Percentiles rank a stretch among this genome's conserved stretches.
These are phyloP conservation scores for Pseudoneurospora amorphoporcata DNA, from an alignment of 495 filamentous ascomycete genomes.

Conservation along the genomic window DNA sequence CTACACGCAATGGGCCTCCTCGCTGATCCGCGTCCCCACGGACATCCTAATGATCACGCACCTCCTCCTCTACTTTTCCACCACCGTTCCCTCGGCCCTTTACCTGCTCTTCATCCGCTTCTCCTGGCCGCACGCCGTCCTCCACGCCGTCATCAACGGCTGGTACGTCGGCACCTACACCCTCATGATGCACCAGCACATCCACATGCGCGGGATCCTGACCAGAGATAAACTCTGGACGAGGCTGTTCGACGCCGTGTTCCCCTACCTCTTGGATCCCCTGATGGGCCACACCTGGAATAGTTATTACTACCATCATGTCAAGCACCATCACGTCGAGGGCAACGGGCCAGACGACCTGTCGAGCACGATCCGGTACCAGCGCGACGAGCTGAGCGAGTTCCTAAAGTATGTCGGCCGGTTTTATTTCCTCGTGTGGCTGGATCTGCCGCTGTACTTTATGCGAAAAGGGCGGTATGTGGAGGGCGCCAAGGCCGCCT, in stretches of 20 bases:
- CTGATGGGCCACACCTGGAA: constrained; percentile 78
- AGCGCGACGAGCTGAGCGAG: constrained; percentile 53
- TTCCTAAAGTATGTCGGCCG: constrained; percentile 61
- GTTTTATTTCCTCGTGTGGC: constrained; percentile 62
- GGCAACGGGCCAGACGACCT: constrained; percentile 69
- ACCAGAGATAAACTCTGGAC: constrained; percentile 32
- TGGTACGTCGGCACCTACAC: constrained; percentile 65
- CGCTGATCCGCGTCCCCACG: constrained; percentile 20
- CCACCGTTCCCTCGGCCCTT: constrained; percentile 53
- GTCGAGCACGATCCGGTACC: constrained; percentile 63
- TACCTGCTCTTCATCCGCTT: constrained; percentile 54
- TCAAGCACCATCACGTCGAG: constrained; percentile 78
- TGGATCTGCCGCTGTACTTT: constrained; percentile 69
- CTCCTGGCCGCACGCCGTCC: constrained; percentile 50
- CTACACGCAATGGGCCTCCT: constrained; percentile 19
- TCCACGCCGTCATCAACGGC: constrained; percentile 51
- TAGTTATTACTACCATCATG: constrained; percentile 74
- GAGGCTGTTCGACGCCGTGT: constrained; percentile 17
- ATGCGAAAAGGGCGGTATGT: constrained; percentile 40
- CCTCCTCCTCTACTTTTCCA: constrained; percentile 58
- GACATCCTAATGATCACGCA: constrained; percentile 64
- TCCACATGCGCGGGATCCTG: constrained; percentile 66
- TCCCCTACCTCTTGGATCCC: constrained; percentile 65
- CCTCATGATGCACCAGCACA: constrained; percentile 74
- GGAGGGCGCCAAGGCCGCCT: constrained; percentile 40